Base-by-base conservation (phyloP, 345 rosid species). In the Carallia brachiata region DNA sequence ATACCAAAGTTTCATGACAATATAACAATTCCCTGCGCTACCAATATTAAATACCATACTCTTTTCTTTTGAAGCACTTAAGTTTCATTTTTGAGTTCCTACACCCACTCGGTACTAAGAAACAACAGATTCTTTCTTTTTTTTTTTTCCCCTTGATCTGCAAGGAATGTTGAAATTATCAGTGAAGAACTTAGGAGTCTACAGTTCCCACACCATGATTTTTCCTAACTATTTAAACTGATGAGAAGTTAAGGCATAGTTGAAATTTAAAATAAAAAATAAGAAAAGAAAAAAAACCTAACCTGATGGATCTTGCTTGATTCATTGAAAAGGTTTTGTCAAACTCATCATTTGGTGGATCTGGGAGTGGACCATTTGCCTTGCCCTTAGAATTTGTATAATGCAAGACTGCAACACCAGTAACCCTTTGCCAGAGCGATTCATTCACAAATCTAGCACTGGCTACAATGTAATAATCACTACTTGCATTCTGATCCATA, bases 231-330 rank as follows among this genome's bases (percentile, higher is more conserved):
- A 23, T 23, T 23, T 2, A 23, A 55, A 55, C 32, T 8, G 59
- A 5, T 55, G 15, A 8, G 30, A 55, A 55, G 13, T 52, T 27
- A 39, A 69, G 57, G 53, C 19, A 48, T 12, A 19, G 31, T 8
- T 34, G 16, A 32, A 44, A 68, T 50, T 67, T 54, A 19, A 70
- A 65, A 54, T n/a, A 48, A 15, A 28, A n/a, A n/a, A n/a, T n/a
- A n/a, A n/a, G n/a, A n/a, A n/a, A n/a, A n/a, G n/a, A n/a, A n/a
- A n/a, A 67, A 53, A 8, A 53, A 52, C 75, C 84, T 13, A 76
- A 90, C 99, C 99, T 92, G 86, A 96, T 89, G 36, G 99, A 96
- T 86, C 98, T 87, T 48, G 98, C 97, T 80, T 96, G 99, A 82
- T 92, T 96, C 99, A 96, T 96, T 64, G 99, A 95, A 81, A 82